Evolutionary conservation across 2,329 filamentous ascomycete species (phyloP).

Genomic region (Cercospora sp.): DNA sequence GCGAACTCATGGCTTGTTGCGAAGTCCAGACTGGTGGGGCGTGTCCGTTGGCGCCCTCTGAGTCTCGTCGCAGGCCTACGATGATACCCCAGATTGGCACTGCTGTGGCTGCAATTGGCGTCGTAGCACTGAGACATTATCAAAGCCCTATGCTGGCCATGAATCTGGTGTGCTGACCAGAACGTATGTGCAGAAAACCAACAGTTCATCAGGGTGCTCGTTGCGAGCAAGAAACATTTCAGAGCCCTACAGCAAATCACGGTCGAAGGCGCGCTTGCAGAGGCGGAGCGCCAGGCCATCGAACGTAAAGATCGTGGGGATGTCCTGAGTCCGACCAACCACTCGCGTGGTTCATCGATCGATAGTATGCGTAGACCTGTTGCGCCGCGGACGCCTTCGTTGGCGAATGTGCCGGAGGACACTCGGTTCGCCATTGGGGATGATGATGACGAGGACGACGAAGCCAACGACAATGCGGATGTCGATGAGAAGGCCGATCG

Average conservation of each 20-base stretch:
- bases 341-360: conserved; percentile 57
- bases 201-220: conserved; percentile 73
- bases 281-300: conserved; percentile 78
- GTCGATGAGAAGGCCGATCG: neutral
- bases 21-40: neutral
- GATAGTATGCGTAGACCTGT: conserved; percentile 68
- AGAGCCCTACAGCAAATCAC: conserved; percentile 85
- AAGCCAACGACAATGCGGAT: conserved; percentile 11
- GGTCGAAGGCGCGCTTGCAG: conserved; percentile 85
- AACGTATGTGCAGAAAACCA: conserved; percentile 63
- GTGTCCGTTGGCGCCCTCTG: neutral
- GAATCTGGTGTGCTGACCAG: neutral
- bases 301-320: conserved; percentile 57
- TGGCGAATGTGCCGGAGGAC: conserved; percentile 67
- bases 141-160: neutral
- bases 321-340: conserved; percentile 36
- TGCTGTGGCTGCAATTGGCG: neutral
- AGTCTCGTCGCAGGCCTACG: neutral
- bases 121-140: neutral
- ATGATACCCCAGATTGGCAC: neutral
- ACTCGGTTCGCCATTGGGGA: conserved; percentile 77
- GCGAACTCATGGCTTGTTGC: neutral
- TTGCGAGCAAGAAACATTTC: conserved; percentile 79
- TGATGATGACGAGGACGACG: conserved; percentile 66
- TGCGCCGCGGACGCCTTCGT: conserved; percentile 54